Percentiles rank a stretch among this genome's conserved stretches.
Evolutionary conservation across 192 early-diverging fungal genomes (phyloP).

Genomic region (Coemansia aciculifera): DNA sequence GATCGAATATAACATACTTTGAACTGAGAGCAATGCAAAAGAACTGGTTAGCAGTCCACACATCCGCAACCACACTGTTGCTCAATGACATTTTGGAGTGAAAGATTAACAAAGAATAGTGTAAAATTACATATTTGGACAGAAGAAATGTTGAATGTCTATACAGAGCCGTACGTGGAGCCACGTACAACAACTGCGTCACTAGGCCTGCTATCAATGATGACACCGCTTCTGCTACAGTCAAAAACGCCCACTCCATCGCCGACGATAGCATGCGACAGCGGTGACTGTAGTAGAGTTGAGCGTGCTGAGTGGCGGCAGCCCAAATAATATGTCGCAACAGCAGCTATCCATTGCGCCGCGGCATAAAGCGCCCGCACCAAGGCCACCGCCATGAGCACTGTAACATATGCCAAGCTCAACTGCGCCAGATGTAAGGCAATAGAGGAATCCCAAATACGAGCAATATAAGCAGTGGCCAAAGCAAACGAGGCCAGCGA

Average conservation of each 20-base stretch:
- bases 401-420: constrained; percentile 5
- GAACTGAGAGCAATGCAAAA: no score
- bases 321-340: background rate
- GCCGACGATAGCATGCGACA: background rate
- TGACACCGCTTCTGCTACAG: background rate
- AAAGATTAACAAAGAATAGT: no score
- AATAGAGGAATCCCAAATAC: constrained; percentile 27
- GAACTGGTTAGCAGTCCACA: no score
- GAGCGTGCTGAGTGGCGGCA: background rate
- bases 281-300: background rate
- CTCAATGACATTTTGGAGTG: no score
- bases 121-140: background rate
- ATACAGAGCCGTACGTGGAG: constrained; percentile 2
- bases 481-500: constrained; percentile 32
- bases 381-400: background rate
- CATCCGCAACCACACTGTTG: no score
- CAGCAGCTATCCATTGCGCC: background rate
- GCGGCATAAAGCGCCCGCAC: background rate
- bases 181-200: background rate
- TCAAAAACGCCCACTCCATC: background rate
- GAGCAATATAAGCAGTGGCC: constrained; percentile 29
- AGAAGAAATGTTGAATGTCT: background rate
- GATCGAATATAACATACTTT: no score
- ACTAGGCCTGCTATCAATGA: background rate
- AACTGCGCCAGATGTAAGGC: constrained; percentile 12